These are phyloP conservation scores for Yarrowia alimentaria DNA, from an alignment of 805 yeast genomes.

Conservation along the genomic window DNA sequence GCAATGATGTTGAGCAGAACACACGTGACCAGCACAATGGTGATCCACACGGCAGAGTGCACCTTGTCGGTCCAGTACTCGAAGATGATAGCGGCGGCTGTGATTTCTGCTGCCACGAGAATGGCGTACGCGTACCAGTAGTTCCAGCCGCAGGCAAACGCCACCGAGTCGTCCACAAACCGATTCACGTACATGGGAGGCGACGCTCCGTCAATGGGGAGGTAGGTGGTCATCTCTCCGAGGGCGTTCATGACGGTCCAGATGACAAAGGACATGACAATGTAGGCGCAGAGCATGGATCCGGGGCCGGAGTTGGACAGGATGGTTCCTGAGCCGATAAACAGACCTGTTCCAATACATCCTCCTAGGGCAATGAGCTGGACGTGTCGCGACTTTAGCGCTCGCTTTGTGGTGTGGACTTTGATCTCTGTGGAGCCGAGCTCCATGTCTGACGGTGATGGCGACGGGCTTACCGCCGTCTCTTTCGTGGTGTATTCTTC, in stretches of 20 bases:
- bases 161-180: constrained; percentile 58
- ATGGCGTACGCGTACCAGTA: constrained; percentile 51
- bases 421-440: constrained; percentile 7
- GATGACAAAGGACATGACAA: constrained; percentile 60
- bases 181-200: constrained; percentile 58
- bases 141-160: constrained; percentile 56
- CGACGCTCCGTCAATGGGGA: constrained; percentile 63
- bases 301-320: constrained; percentile 71
- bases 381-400: constrained; percentile 58
- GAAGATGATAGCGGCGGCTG: constrained; percentile 47
- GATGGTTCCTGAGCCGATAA: constrained; percentile 70
- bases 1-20: constrained; percentile 48
- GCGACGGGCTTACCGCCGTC: no score
- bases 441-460: constrained; percentile 6
- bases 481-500: neutral
- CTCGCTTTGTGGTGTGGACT: constrained; percentile 31
- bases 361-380: constrained; percentile 78
- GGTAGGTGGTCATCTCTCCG: constrained; percentile 54
- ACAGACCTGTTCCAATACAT: constrained; percentile 74
- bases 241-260: constrained; percentile 61
- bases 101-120: constrained; percentile 48
- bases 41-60: constrained; percentile 51
- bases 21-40: constrained; percentile 50
- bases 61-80: constrained; percentile 50
- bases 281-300: constrained; percentile 57